A percentile compares a stretch with the other conserved stretches of the same genome.
Conservation (phyloP, 495 filamentous ascomycete genomes). For the Pyrenula massariospora region DNA sequence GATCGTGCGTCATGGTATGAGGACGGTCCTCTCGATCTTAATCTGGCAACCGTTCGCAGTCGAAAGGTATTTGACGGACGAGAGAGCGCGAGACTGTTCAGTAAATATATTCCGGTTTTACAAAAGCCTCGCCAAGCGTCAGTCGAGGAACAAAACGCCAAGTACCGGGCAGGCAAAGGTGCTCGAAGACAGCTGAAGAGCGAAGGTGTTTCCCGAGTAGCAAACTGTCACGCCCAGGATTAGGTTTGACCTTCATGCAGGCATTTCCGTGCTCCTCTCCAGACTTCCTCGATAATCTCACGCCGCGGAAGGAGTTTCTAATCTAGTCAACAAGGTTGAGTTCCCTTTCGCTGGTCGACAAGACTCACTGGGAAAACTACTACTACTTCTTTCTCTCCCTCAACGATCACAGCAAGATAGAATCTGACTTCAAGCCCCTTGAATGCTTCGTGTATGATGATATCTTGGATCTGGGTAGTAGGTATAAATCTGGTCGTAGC, state of each 20-base stretch:
- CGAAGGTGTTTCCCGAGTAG: conserved; percentile 4
- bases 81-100: conserved; percentile 41
- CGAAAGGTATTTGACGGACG: conserved; percentile 65
- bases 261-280: conserved; percentile 65
- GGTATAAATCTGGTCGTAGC: conserved; percentile 83
- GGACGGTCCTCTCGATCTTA: conserved; percentile 16
- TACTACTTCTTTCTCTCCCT: conserved; percentile 76
- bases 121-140: conserved; percentile 48
- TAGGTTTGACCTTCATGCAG: conserved; percentile 49
- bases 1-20: conserved; percentile 14
- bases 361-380: conserved; percentile 76
- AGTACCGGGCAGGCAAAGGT: conserved; percentile 63
- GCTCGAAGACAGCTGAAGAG: conserved; percentile 16
- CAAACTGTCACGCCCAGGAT: not conserved
- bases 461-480: conserved; percentile 79
- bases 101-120: conserved; percentile 62
- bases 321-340: conserved; percentile 3
- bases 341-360: not conserved
- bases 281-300: conserved; percentile 69
- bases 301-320: conserved; percentile 57
- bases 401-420: conserved; percentile 82
- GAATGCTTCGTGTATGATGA: conserved; percentile 93
- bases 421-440: conserved; percentile 83
- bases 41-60: conserved; percentile 14
- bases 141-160: conserved; percentile 64